phyloP scores from a whole-genome alignment of 2,329 filamentous ascomycete genomes.

The Ascochyta viciae-villosae region DNA sequence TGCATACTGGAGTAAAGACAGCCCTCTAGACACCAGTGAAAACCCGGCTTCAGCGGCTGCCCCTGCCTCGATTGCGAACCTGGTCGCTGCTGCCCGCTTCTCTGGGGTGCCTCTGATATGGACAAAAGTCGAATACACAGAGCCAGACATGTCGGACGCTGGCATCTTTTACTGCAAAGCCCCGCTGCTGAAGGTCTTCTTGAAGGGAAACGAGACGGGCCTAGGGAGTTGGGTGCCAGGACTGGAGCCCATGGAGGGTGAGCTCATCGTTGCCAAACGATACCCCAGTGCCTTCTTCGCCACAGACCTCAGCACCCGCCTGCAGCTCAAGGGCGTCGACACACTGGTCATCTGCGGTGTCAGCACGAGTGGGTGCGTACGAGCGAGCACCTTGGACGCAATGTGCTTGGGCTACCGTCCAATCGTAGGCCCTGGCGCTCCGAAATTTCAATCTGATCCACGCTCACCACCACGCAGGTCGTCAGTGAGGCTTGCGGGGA shows the following conservation, averaged over 20 bases:
- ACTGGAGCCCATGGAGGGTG: constrained; percentile 47
- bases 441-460: neutral
- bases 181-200: constrained; percentile 53
- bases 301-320: constrained; percentile 52
- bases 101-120: constrained; percentile 51
- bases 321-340: constrained; percentile 51
- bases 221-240: constrained; percentile 51
- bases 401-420: constrained; percentile 55
- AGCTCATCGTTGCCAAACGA: constrained; percentile 52
- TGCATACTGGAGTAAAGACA: constrained; percentile 54
- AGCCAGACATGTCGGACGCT: constrained; percentile 55
- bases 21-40: constrained; percentile 51
- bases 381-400: constrained; percentile 55
- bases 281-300: constrained; percentile 57
- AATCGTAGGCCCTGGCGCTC: constrained; percentile 47
- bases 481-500: constrained; percentile 58
- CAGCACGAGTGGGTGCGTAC: constrained; percentile 57
- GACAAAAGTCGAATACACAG: constrained; percentile 54
- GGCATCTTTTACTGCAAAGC: constrained; percentile 55
- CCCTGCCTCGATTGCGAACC: constrained; percentile 50
- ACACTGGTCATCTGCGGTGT: constrained; percentile 58
- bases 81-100: constrained; percentile 52
- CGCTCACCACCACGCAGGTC: constrained; percentile 37
- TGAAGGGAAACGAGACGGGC: constrained; percentile 50
- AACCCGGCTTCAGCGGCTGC: constrained; percentile 47